Conservation (phyloP, 2,329 filamentous ascomycete species). For the Ustilaginoidea virens region DNA sequence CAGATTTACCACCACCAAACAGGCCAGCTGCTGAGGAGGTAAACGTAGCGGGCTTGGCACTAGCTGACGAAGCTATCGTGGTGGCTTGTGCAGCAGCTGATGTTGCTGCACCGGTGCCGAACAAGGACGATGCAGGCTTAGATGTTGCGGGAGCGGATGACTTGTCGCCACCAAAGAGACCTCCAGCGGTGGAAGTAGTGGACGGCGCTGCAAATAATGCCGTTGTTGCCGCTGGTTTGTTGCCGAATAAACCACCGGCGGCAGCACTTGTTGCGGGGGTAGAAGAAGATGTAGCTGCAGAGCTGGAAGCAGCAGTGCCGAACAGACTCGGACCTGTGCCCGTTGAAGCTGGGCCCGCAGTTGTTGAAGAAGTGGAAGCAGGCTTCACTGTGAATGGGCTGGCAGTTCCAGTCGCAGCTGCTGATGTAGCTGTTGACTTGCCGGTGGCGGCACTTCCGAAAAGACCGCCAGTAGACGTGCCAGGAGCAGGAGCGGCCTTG, state of each 20-base stretch:
- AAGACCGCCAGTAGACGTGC: slow-evolving; percentile 9
- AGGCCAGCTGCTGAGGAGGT: slow-evolving; percentile 9
- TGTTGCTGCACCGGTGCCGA: slow-evolving; percentile 10
- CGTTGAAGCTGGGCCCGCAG: slow-evolving; percentile 17
- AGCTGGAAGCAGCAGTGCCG: slow-evolving; percentile 14
- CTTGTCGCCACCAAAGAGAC: slow-evolving; percentile 15
- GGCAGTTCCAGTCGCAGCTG: slow-evolving; percentile 9
- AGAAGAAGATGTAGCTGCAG: slow-evolving; percentile 7
- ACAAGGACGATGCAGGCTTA: slow-evolving; percentile 7
- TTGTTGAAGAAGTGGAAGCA: slow-evolving; percentile 17
- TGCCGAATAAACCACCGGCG: slow-evolving; percentile 16
- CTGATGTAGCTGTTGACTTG: slow-evolving; percentile 10
- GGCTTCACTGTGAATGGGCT: slow-evolving; percentile 25
- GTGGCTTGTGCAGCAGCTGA: slow-evolving; percentile 12
- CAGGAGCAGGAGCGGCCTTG: slow-evolving; percentile 11
- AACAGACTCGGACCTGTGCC: slow-evolving; percentile 19
- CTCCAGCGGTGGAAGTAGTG: slow-evolving; percentile 14
- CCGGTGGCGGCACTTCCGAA: slow-evolving; percentile 11
- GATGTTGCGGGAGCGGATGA: slow-evolving; percentile 5
- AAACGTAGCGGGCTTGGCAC: slow-evolving; percentile 13
- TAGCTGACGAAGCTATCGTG: slow-evolving; percentile 13
- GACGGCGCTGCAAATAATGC: slow-evolving; percentile 13
- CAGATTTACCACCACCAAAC: slow-evolving; percentile 18
- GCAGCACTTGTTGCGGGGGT: slow-evolving; percentile 14
- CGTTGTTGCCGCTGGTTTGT: slow-evolving; percentile 16